Percentiles rank a stretch among this genome's conserved stretches.
Conservation (phyloP, 345 rosid species). For the Brassica incana region DNA sequence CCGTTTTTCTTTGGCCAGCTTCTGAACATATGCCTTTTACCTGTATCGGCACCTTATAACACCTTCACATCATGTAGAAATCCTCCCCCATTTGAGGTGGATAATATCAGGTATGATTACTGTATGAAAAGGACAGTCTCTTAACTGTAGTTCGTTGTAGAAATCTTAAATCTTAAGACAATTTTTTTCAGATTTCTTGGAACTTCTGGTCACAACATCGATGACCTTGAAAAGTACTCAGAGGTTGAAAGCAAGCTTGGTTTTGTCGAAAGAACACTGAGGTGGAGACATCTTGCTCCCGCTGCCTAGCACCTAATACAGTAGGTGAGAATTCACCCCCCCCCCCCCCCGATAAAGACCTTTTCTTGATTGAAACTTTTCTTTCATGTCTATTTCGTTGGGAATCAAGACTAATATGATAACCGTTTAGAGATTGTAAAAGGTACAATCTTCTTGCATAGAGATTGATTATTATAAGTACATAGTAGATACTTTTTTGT, state of each 20-base stretch:
- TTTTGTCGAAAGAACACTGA: slow-evolving; percentile 83
- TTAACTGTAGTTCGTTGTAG: not conserved
- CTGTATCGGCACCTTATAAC: not conserved
- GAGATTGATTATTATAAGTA: too few species aligned
- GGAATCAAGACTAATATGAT: too few species aligned
- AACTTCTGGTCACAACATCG: slow-evolving; percentile 69
- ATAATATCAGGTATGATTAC: not conserved
- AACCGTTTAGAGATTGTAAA: too few species aligned
- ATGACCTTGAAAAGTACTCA: slow-evolving; percentile 85
- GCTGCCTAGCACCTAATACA: slow-evolving; percentile 45
- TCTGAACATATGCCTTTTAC: not conserved
- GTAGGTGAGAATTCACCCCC: too few species aligned
- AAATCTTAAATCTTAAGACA: too few species aligned
- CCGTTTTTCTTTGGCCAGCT: not conserved
- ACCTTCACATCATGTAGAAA: not conserved
- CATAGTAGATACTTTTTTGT: too few species aligned
- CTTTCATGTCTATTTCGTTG: too few species aligned
- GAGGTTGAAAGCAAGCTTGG: slow-evolving; percentile 77
- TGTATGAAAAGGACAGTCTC: not conserved
- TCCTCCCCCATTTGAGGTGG: not conserved
- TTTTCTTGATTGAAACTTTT: too few species aligned
- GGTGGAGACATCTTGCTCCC: slow-evolving; percentile 74
- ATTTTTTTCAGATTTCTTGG: too few species aligned
- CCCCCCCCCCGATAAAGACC: too few species aligned
- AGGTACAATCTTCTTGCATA: too few species aligned